Evolutionary conservation across 1,139 yeast genomes (phyloP).

Genomic region (Debaryomycetaceae sp.): DNA sequence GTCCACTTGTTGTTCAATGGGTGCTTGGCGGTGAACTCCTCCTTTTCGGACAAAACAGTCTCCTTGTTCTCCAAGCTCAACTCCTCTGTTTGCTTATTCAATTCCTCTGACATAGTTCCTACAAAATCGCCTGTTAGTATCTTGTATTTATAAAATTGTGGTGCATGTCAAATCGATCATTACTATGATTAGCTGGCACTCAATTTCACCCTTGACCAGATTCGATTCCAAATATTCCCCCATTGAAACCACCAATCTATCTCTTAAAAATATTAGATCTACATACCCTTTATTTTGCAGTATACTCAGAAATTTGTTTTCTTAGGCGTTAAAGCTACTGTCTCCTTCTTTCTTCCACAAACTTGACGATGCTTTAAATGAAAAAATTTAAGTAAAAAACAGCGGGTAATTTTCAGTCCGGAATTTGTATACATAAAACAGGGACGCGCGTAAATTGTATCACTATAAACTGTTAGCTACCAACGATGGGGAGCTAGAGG

Average conservation of each 20-base stretch:
- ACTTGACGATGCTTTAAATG: constrained; percentile 20
- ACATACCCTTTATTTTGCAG: not conserved
- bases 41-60: constrained; percentile 66
- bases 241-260: too few relatives aligned
- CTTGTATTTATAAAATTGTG: not conserved
- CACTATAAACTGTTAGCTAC: not conserved
- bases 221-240: too few relatives aligned
- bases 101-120: constrained; percentile 46
- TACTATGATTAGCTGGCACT: too few relatives aligned
- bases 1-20: constrained; percentile 95
- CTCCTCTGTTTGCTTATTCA: constrained; percentile 52
- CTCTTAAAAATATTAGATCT: too few relatives aligned
- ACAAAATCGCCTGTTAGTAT: not conserved
- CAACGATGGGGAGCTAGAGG: not conserved
- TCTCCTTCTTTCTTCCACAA: constrained; percentile 10
- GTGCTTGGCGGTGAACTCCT: constrained; percentile 78
- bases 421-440: not conserved
- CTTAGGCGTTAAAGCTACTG: not conserved
- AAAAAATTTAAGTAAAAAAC: constrained; percentile 10
- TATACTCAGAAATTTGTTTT: not conserved
- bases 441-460: not conserved
- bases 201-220: too few relatives aligned
- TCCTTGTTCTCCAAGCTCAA: constrained; percentile 46
- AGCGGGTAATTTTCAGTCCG: constrained; percentile 21
- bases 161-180: too few relatives aligned